Evolutionary conservation across 495 filamentous ascomycete species (phyloP).

Genomic region (Trichoderma gamsii): DNA sequence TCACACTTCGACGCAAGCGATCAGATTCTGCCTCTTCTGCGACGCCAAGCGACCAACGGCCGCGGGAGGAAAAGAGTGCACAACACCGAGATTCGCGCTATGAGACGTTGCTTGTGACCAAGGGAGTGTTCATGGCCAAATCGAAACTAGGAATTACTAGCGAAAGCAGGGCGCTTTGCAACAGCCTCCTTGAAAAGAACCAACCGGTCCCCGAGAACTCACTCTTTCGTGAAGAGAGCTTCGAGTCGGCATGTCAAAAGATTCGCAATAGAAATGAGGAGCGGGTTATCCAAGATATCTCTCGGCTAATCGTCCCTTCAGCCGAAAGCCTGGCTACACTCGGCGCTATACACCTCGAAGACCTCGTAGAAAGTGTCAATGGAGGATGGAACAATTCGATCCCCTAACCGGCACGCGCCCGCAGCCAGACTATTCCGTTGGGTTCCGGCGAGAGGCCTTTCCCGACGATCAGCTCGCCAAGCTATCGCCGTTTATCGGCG

Average conservation of each 20-base stretch:
- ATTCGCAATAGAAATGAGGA: slow-evolving; percentile 34
- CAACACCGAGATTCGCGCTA: slow-evolving; percentile 34
- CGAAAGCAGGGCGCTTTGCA: not conserved
- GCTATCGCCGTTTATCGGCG: slow-evolving; percentile 33
- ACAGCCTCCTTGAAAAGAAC: not conserved
- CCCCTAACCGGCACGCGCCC: slow-evolving; percentile 29
- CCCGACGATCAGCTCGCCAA: slow-evolving; percentile 36
- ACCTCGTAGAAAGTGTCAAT: slow-evolving; percentile 38
- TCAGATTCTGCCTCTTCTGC: slow-evolving; percentile 31
- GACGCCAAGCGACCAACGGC: slow-evolving; percentile 37
- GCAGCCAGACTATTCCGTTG: slow-evolving; percentile 42
- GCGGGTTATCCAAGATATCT: slow-evolving; percentile 34
- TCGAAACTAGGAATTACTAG: not conserved
- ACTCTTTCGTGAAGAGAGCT: not conserved
- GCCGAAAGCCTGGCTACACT: slow-evolving; percentile 28
- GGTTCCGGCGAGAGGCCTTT: slow-evolving; percentile 38
- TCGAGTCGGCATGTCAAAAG: slow-evolving; percentile 21
- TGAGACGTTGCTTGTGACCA: slow-evolving; percentile 28
- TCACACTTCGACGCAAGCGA: slow-evolving; percentile 24
- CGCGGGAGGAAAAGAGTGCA: slow-evolving; percentile 37
- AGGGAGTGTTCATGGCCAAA: slow-evolving; percentile 35
- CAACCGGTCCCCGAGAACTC: not conserved
- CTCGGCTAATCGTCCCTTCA: slow-evolving; percentile 33
- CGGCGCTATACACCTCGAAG: slow-evolving; percentile 28
- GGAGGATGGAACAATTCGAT: slow-evolving; percentile 37